Base-by-base conservation (phyloP, 2,329 filamentous ascomycete species). In the Canariomyces notabilis region DNA sequence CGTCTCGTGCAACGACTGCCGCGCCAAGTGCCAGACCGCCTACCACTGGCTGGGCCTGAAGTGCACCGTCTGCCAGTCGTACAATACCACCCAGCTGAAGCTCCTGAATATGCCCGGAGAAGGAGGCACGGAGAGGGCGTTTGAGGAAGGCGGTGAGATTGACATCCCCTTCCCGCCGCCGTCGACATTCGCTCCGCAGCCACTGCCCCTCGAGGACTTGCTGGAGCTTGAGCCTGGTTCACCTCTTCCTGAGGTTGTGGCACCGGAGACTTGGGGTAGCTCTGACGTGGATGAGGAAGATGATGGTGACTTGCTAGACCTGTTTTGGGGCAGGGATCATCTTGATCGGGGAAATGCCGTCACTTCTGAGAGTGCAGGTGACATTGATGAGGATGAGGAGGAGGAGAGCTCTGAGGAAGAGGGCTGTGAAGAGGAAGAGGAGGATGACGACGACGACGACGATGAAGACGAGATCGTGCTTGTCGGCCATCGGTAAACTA, bases 1-100 rank as follows among this genome's bases (percentile, higher is more conserved):
- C 53, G 80, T 97, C 40, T 80, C 90, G 51, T 98, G 93, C 67
- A 97, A 98, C 63, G 93, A 98, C 67, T 98, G 93, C 67, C 87
- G 83, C 37, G 86, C 87, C 11, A 90, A 89, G 62, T 90, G 85
- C 51, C 85, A 86, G 18, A 89, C 93, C 18, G 77, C 79, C 22
- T 98, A 94, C 62, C 93, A 98, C 67, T 98, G 93, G 89, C 73
- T 97, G 4, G 93, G 93, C 0, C 73, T 95, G 37, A 95, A 95
- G 66, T 98, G 93, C 63, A 82, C 76, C 12, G 79, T 84, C 29
- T 87, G 83, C 59, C 70, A 74, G 34, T 85, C 82, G 3, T 87
- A 85, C 59, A 87, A 87, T 58, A 87, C 83, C 0, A 78, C 76
- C 14, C 78, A 85, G 58, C 64, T 85, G 20, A 77, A 78, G 46